Evolutionary conservation across 768 basidiomycete genomes (phyloP).

Genomic region (Pleurotus eryngii): DNA sequence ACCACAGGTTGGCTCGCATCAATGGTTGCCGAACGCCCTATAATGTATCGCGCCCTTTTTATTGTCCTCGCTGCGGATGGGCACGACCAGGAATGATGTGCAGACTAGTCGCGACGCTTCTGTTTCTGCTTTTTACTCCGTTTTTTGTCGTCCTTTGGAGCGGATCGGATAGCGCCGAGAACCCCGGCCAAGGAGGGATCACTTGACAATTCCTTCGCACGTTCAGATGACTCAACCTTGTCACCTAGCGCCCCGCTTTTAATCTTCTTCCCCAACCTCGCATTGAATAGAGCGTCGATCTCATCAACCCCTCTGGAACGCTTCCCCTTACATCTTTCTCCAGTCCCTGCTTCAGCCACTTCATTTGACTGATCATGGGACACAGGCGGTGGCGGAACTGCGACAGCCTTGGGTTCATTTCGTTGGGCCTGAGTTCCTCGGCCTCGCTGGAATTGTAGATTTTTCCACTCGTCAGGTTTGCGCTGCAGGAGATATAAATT

Average conservation of each 20-base stretch:
- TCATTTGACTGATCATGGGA: background rate
- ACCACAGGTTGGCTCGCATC: too few species aligned
- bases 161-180: slow-evolving; percentile 56
- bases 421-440: slow-evolving; percentile 6
- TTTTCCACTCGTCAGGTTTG: slow-evolving; percentile 82
- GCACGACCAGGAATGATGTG: too few species aligned
- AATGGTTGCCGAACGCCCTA: too few species aligned
- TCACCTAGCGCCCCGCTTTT: slow-evolving; percentile 49
- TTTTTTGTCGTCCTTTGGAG: slow-evolving; percentile 44
- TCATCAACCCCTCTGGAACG: slow-evolving; percentile 52
- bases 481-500: slow-evolving; percentile 76
- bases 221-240: slow-evolving; percentile 9
- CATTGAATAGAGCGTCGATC: slow-evolving; percentile 72
- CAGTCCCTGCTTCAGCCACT: background rate
- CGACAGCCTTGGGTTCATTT: slow-evolving; percentile 17
- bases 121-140: slow-evolving; percentile 24
- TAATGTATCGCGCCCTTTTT: too few species aligned
- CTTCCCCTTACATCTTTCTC: slow-evolving; percentile 37
- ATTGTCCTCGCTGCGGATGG: too few species aligned
- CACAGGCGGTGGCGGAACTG: background rate
- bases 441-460: slow-evolving; percentile 51
- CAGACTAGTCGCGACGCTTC: too few species aligned
- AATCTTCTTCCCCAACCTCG: slow-evolving; percentile 51
- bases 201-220: slow-evolving; percentile 11
- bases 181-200: slow-evolving; percentile 46